A percentile compares a stretch with the other conserved stretches of the same genome.
Evolutionary conservation across 148 eudicot genomes (phyloP).

Genomic region (Vaccinium myrtillus): DNA sequence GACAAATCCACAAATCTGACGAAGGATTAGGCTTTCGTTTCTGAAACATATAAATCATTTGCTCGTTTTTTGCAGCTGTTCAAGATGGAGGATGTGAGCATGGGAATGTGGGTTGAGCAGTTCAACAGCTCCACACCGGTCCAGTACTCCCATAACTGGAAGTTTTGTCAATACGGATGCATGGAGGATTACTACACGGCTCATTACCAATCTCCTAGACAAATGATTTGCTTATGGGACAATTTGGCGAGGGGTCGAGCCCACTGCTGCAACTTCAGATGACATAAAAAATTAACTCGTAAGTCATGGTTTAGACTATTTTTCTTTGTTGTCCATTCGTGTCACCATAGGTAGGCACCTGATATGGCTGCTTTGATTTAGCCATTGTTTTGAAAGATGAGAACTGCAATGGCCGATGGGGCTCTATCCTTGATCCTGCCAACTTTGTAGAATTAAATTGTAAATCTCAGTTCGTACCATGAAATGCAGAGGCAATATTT

Average conservation of each 20-base stretch:
- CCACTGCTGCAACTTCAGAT: conserved; percentile 76
- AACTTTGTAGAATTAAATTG: neutral
- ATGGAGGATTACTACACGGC: conserved; percentile 86
- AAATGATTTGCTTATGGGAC: conserved; percentile 87
- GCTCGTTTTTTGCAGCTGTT: conserved; percentile 53
- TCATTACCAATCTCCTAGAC: conserved; percentile 93
- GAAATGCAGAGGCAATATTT: neutral
- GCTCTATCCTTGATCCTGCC: neutral
- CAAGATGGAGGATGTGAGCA: conserved; percentile 99
- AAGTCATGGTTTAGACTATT: neutral
- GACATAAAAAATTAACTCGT: conserved; percentile 5
- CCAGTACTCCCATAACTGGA: conserved; percentile 85
- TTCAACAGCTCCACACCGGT: conserved; percentile 75
- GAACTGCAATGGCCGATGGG: neutral
- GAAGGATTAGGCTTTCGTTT: neutral
- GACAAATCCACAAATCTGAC: neutral
- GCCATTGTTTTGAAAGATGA: neutral
- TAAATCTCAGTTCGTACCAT: neutral
- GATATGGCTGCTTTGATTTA: neutral
- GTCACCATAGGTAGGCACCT: neutral
- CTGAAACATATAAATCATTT: neutral
- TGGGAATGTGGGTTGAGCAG: conserved; percentile 99
- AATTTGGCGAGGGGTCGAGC: conserved; percentile 70
- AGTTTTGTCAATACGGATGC: conserved; percentile 93
- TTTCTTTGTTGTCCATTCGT: neutral